Conservation (phyloP, 2,329 filamentous ascomycete species). For the Talaromyces albobiverticillius region DNA sequence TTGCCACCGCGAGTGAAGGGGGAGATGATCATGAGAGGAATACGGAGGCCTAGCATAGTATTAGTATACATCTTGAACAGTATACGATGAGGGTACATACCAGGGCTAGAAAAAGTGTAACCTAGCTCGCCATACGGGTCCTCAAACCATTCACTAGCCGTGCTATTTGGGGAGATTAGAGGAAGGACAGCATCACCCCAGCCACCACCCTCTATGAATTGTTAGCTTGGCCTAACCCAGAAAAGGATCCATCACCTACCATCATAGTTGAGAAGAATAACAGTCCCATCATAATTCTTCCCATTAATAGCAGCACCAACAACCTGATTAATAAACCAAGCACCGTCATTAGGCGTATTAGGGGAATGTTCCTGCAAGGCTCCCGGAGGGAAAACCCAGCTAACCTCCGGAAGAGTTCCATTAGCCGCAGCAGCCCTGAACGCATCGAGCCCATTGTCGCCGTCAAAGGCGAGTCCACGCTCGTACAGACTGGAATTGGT, state of each 20-base stretch:
- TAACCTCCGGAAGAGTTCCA: constrained; percentile 52
- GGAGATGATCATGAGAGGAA: constrained; percentile 56
- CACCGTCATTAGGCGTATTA: constrained; percentile 52
- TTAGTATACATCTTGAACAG: neutral
- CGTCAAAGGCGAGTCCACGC: constrained; percentile 43
- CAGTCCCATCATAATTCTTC: constrained; percentile 48
- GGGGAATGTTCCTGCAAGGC: constrained; percentile 55
- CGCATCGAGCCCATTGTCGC: constrained; percentile 41
- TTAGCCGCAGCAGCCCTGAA: constrained; percentile 52
- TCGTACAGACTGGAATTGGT: constrained; percentile 42
- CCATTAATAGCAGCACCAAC: constrained; percentile 51
- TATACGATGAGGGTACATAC: neutral
- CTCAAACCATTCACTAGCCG: constrained; percentile 53
- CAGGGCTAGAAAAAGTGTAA: constrained; percentile 43
- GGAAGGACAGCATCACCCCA: constrained; percentile 56
- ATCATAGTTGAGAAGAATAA: constrained; percentile 26
- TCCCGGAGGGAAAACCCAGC: constrained; percentile 49
- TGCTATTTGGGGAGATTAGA: constrained; percentile 48
- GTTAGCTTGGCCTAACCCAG: neutral
- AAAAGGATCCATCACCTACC: neutral
- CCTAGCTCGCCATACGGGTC: constrained; percentile 43
- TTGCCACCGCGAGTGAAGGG: constrained; percentile 54
- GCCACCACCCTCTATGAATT: constrained; percentile 48
- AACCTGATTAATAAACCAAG: constrained; percentile 53
- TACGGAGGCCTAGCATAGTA: constrained; percentile 36